Base-by-base conservation (phyloP, 768 basidiomycete species). In the Lepiota subincarnata region DNA sequence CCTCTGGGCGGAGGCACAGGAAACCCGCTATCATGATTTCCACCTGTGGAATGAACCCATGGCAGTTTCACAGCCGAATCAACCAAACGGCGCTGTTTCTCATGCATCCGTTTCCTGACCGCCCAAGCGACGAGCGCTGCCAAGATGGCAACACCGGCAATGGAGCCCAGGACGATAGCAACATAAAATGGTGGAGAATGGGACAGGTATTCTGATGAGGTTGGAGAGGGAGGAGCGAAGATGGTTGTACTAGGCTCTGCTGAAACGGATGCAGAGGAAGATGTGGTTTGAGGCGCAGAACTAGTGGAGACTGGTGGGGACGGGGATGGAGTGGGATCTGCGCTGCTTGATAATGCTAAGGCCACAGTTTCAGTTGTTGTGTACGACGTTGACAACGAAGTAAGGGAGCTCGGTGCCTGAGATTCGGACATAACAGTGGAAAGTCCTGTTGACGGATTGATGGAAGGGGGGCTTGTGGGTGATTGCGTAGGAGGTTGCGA, bases 101-200 rank as follows among this genome's bases (percentile, higher is more conserved):
- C 66, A 45, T 69, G 70, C 45, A 66, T 28, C 18, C 55, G 53
- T 42, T 53, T 48, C 73, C 80, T 74, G 53, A 83, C 62, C 55
- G 68, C 71, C 74, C 75, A 81, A 0, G 78, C 75, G 28, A 79
- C 60, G n/a, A 82, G 57, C 36, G 78, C 73, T 13, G 74, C 63
- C 31, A 81, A 39, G 48, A 72, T 70, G 5, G 77, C 75, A 45
- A 80, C 56, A 31, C 73, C 68, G 14, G 72, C 69, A 54, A 84
- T 70, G 0, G 66, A 65, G 28, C 76, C 81, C 2, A 83, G 66
- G n/a, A 71, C 68, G 48, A 83, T 71, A 20, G 70, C 78, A 3
- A 80, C 60, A 57, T 82, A 82, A 59, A 80, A 73, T 35, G 76
- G 73, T 1, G 76, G 62, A 40, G 65, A 57, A 53, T 73, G 72